Percentiles rank a stretch among this genome's conserved stretches.
Conservation (phyloP, 1,284 basidiomycete species). For the Fomitopsis schrenkii region DNA sequence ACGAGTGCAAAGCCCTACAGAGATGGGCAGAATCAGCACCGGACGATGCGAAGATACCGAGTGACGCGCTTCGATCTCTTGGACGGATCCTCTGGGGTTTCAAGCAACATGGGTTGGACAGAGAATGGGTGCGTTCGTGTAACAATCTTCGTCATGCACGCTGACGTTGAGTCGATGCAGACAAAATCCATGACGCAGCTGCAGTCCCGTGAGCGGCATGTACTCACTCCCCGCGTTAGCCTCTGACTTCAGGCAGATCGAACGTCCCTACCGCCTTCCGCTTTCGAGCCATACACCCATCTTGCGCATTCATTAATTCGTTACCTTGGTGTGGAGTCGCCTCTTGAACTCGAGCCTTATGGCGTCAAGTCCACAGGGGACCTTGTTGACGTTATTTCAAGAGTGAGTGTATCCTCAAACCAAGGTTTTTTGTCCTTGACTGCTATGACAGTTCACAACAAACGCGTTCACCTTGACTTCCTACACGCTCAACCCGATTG, state of each 20-base stretch:
- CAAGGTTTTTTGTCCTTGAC: background rate
- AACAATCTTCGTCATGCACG: background rate
- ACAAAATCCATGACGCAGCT: constrained; percentile 61
- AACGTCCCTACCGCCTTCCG: constrained; percentile 39
- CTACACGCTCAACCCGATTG: constrained; percentile 73
- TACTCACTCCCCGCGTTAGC: background rate
- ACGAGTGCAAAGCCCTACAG: constrained; percentile 70
- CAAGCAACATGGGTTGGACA: constrained; percentile 49
- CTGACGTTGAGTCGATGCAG: constrained; percentile 34
- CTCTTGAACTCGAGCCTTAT: constrained; percentile 52
- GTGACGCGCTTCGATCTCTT: constrained; percentile 73
- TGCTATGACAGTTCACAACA: constrained; percentile 62
- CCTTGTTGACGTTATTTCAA: constrained; percentile 69
- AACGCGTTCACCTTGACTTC: constrained; percentile 87
- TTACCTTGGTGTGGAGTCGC: constrained; percentile 56
- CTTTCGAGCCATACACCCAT: constrained; percentile 56
- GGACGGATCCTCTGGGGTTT: constrained; percentile 70
- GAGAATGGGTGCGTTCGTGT: constrained; percentile 51
- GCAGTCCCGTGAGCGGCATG: constrained; percentile 64
- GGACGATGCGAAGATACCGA: constrained; percentile 48
- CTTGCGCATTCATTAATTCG: constrained; percentile 69
- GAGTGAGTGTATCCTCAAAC: constrained; percentile 36
- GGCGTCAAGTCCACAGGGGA: constrained; percentile 55
- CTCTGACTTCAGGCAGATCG: constrained; percentile 39
- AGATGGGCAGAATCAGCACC: constrained; percentile 50